Evolutionary conservation across 2,329 filamentous ascomycete genomes (phyloP).

Genomic region (Diaporthe aspalathi): DNA sequence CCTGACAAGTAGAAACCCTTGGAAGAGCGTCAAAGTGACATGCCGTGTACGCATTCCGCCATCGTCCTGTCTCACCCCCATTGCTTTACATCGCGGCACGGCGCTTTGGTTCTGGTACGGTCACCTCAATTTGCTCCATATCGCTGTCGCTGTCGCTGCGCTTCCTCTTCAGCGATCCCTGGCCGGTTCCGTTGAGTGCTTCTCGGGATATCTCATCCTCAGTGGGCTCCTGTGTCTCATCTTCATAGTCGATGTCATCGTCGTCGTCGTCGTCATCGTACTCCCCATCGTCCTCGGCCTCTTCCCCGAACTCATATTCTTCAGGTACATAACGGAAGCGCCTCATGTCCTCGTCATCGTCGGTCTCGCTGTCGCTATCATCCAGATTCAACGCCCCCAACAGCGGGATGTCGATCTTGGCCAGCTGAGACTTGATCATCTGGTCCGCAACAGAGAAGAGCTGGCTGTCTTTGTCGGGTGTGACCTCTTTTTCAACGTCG

Average conservation of each 20-base stretch:
- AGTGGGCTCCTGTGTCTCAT: slow-evolving; percentile 44
- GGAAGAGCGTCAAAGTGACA: slow-evolving; percentile 1
- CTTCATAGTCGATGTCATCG: slow-evolving; percentile 45
- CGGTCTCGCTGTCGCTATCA: slow-evolving; percentile 55
- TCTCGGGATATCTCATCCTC: slow-evolving; percentile 43
- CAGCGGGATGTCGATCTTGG: slow-evolving; percentile 58
- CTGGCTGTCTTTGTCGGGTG: slow-evolving; percentile 56
- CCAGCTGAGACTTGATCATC: slow-evolving; percentile 60
- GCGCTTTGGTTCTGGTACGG: slow-evolving; percentile 26
- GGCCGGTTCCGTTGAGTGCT: slow-evolving; percentile 41
- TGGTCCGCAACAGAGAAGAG: slow-evolving; percentile 59
- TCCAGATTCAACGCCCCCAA: slow-evolving; percentile 59
- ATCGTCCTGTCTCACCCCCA: neutral
- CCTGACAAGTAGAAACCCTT: slow-evolving; percentile 12
- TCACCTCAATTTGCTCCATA: slow-evolving; percentile 28
- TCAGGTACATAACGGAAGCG: slow-evolving; percentile 44
- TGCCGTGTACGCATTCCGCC: neutral
- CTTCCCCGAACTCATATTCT: slow-evolving; percentile 43
- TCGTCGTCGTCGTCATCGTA: slow-evolving; percentile 46
- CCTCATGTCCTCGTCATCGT: slow-evolving; percentile 46
- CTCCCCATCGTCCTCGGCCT: slow-evolving; percentile 42
- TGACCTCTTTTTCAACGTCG: slow-evolving; percentile 53
- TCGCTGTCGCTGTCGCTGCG: slow-evolving; percentile 36
- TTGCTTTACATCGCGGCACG: neutral
- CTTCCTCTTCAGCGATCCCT: slow-evolving; percentile 39